Base-by-base conservation (phyloP, 805 yeast genomes). In the Scheffersomyces amazonensis region DNA sequence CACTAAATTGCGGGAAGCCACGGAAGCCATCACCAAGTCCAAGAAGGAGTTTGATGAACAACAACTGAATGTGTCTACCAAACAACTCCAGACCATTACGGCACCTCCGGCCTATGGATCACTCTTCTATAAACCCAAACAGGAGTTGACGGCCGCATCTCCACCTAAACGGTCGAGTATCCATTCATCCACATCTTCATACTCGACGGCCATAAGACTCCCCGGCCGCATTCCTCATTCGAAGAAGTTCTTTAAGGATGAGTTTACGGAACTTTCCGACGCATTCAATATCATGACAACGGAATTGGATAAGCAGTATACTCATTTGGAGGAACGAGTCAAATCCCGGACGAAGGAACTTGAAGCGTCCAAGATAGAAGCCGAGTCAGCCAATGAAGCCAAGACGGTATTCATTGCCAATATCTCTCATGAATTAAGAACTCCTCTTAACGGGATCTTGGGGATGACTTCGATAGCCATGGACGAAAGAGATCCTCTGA, bases 321-420 rank as follows among this genome's bases (percentile, higher is more conserved):
- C 83, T 4, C 83, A 83, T 51, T 60, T 91, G 37, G 98, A 93
- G 61, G 96, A 87, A 47, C 75, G 97, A 44, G 98, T 91, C 13
- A 73, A 79, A 36, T 81, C 82, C 25, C 75, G 98, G 54, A 91
- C 98, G 0, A 81, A 78, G 51, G 96, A 91, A 58, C 71, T 91
- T 32, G 96, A 90, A 58, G 83, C 82, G 1, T 93, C 96, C 8
- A 86, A 87, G 50, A 75, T 84, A 21, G 86, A 83, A 55, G 97
- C 96, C 0, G 97, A 91, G 62, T 80, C 84, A 20, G 99, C 99
- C 1, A 91, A 91, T 59, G 97, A 93, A 50, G 96, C 98, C 2
- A 93, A 93, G 55, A 90, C 98, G 0, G 61, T 58, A 8, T 58
- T 57, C 40, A 58, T 58, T 39, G 62, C 64, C 18, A 58, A 59